These are phyloP conservation scores for Russula dissimulans DNA, from an alignment of 768 basidiomycete genomes.

Conservation along the genomic window DNA sequence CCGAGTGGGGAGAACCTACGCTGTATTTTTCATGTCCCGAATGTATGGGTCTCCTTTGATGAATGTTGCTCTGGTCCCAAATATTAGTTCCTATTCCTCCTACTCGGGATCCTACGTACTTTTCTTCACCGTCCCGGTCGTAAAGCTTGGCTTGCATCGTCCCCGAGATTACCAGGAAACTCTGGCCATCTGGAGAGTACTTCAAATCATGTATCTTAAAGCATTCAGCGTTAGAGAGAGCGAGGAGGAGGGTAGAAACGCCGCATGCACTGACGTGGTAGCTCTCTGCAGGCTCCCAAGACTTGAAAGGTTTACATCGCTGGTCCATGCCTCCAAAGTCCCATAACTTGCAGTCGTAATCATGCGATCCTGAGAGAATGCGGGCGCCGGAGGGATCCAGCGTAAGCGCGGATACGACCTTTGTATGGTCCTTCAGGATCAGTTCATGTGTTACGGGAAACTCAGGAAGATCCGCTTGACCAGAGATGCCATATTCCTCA, in stretches of 20 bases:
- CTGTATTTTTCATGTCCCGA: constrained; percentile 97
- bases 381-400: constrained; percentile 93
- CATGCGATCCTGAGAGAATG: constrained; percentile 84
- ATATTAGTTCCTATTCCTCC: constrained; percentile 38
- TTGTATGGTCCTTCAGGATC: constrained; percentile 87
- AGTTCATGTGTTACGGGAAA: constrained; percentile 92
- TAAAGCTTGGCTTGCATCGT: constrained; percentile 83
- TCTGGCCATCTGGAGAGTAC: constrained; percentile 80
- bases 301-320: constrained; percentile 88
- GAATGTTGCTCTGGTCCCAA: constrained; percentile 55
- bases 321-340: constrained; percentile 98
- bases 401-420: constrained; percentile 87
- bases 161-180: constrained; percentile 81
- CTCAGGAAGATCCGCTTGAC: constrained; percentile 42
- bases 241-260: not conserved
- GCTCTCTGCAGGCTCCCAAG: constrained; percentile 89
- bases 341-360: constrained; percentile 98
- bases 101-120: constrained; percentile 44
- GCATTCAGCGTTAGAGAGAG: not conserved
- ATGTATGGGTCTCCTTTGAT: constrained; percentile 97
- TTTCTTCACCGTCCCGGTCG: constrained; percentile 86
- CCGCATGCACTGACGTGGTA: constrained; percentile 61
- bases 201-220: constrained; percentile 86
- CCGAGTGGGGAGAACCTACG: constrained; percentile 42
- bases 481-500: constrained; percentile 33